Conservation (phyloP, 495 filamentous ascomycete species). For the Penicillium longicatenatum region DNA sequence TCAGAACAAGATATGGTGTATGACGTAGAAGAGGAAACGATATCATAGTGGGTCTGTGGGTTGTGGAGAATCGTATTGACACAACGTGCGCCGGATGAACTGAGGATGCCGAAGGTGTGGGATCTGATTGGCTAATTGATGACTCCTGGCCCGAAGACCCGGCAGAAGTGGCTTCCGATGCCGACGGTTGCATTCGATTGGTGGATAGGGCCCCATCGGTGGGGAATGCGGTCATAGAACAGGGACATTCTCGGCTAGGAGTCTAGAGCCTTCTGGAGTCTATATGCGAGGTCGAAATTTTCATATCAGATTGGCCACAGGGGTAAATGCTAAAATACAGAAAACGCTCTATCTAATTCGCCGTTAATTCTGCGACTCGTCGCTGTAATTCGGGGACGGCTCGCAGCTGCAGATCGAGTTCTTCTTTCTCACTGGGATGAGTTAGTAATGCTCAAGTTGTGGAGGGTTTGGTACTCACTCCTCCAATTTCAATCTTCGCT, state of each 20-base stretch:
- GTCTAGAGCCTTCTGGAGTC: too few relatives aligned
- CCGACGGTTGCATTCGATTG: conserved; percentile 8
- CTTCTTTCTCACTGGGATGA: conserved; percentile 78
- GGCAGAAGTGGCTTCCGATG: conserved; percentile 12
- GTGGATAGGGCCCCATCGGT: conserved; percentile 1
- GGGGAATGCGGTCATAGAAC: conserved; percentile 15
- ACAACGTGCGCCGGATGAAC: too few relatives aligned
- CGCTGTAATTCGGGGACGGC: conserved; percentile 85
- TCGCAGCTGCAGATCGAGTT: conserved; percentile 80
- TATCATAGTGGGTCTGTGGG: conserved; percentile 23
- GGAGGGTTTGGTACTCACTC: conserved; percentile 58
- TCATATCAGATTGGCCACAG: background rate
- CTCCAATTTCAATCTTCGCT: conserved; percentile 80
- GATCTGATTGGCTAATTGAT: conserved; percentile 8
- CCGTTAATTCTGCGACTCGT: conserved; percentile 73
- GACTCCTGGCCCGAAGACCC: conserved; percentile 8
- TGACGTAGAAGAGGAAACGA: conserved; percentile 21
- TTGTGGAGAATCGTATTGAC: conserved; percentile 5
- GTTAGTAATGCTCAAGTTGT: conserved; percentile 10
- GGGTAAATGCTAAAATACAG: background rate
- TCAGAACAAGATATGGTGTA: conserved; percentile 22
- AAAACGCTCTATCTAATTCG: conserved; percentile 5
- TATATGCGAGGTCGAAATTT: background rate
- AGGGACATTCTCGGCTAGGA: background rate
- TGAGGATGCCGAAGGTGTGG: conserved; percentile 3